Evolutionary conservation across 768 basidiomycete genomes (phyloP).

Genomic region (Termitomyces eurrhizus): DNA sequence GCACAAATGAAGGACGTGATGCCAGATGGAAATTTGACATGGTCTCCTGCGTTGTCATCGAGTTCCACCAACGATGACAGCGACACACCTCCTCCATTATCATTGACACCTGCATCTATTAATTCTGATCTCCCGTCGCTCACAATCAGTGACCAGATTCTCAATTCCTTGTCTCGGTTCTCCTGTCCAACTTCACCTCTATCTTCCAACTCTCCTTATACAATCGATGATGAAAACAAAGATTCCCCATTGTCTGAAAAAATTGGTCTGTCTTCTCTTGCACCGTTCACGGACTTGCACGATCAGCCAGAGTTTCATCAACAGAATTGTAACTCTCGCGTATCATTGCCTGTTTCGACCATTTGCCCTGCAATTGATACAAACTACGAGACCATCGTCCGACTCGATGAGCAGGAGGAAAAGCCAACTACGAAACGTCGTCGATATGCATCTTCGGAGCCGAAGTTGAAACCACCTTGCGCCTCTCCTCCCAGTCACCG

Average conservation of each 20-base stretch:
- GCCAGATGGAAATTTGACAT: not conserved
- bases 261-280: not conserved
- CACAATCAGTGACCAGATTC: not conserved
- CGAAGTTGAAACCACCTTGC: not conserved
- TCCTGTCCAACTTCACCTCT: not conserved
- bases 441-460: not conserved
- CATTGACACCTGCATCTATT: not conserved
- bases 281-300: not conserved
- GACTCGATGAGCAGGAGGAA: not conserved
- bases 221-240: not conserved
- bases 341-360: not conserved
- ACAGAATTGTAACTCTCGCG: not conserved
- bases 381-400: not conserved
- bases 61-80: not conserved
- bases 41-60: not conserved
- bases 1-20: conserved; percentile 2
- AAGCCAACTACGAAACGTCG: not conserved
- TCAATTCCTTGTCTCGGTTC: not conserved
- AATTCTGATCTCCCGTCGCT: not conserved
- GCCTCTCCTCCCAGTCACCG: not conserved
- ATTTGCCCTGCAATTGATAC: not conserved
- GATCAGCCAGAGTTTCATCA: not conserved
- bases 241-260: not conserved
- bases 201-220: not conserved
- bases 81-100: not conserved